Conservation (phyloP, 345 rosid species). For the Cardamine occulta region DNA sequence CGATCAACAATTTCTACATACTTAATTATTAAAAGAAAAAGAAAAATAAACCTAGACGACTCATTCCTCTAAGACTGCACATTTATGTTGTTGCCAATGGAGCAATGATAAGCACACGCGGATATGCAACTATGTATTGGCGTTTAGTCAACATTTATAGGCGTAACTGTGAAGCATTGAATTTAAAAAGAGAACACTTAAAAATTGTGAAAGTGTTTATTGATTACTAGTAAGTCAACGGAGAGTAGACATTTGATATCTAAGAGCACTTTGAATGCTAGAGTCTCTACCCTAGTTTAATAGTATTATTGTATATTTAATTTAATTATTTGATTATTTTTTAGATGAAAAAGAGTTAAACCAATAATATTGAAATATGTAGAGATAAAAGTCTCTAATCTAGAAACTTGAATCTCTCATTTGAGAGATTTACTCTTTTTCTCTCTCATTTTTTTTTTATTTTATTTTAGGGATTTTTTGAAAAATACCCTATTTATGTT, state of each 20-base stretch:
- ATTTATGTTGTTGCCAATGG: not conserved
- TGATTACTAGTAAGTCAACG: not conserved
- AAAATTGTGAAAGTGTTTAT: not conserved
- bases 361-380: too few relatives aligned
- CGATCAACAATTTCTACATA: slow-evolving; percentile 1
- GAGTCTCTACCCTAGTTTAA: too few relatives aligned
- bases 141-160: not conserved
- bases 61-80: slow-evolving; percentile 28
- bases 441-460: too few relatives aligned
- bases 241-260: not conserved
- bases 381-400: too few relatives aligned
- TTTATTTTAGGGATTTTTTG: too few relatives aligned
- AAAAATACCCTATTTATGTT: too few relatives aligned
- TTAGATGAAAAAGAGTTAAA: too few relatives aligned
- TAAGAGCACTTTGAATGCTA: too few relatives aligned
- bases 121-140: not conserved
- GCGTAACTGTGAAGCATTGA: slow-evolving; percentile 11
- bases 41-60: not conserved
- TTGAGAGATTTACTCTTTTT: too few relatives aligned
- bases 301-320: too few relatives aligned
- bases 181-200: not conserved
- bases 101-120: slow-evolving; percentile 18
- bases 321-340: too few relatives aligned
- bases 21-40: not conserved
- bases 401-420: too few relatives aligned